Evolutionary conservation across 768 basidiomycete genomes (phyloP).

Genomic region (Amanita brunnescens): DNA sequence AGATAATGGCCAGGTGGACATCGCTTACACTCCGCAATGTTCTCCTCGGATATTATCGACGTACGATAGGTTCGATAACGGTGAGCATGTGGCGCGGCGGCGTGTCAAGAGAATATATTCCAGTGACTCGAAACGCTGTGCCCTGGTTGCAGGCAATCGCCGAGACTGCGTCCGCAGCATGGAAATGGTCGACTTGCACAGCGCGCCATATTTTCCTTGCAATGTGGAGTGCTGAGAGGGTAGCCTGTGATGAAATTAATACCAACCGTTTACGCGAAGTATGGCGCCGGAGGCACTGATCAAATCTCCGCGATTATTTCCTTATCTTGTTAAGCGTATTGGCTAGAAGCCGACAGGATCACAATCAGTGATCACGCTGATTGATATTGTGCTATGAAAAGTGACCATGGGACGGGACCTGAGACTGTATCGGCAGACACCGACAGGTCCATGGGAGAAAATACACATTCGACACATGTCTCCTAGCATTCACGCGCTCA

Average conservation of each 20-base stretch:
- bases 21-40: background rate
- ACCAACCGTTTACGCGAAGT: background rate
- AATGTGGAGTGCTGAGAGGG: no score
- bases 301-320: background rate
- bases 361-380: no score
- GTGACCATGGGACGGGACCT: background rate
- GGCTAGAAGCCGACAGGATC: background rate
- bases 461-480: background rate
- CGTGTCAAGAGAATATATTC: background rate
- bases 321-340: background rate
- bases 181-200: background rate
- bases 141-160: background rate
- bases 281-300: background rate
- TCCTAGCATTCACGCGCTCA: background rate
- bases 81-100: background rate
- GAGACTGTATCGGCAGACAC: background rate
- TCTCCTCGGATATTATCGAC: conserved; percentile 1
- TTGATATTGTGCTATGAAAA: background rate
- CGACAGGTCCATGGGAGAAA: conserved; percentile 1
- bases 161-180: background rate
- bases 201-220: background rate
- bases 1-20: background rate
- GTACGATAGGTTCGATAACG: background rate
- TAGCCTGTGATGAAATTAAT: background rate
- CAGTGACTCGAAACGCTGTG: background rate